A percentile compares a stretch with the other conserved stretches of the same genome.
Conservation (phyloP, 2,329 filamentous ascomycete genomes). For the Trichoderma pleuroti region DNA sequence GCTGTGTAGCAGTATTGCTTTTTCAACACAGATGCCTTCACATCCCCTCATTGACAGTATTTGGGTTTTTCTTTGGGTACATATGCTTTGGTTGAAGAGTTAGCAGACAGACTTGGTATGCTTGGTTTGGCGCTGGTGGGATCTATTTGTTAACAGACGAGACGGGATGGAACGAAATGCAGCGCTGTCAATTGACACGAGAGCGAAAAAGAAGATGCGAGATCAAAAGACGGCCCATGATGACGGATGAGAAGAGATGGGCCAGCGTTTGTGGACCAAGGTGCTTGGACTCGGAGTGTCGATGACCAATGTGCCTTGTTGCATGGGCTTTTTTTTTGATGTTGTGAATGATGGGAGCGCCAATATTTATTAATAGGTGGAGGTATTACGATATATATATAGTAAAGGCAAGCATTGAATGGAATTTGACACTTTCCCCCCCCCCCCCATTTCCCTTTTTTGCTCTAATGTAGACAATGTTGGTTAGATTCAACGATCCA, state of each 20-base stretch:
- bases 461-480: background rate
- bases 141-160: conserved; percentile 20
- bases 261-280: background rate
- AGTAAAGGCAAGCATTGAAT: conserved; percentile 7
- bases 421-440: background rate
- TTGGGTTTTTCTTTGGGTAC: conserved; percentile 31
- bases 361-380: background rate
- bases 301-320: background rate
- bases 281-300: background rate
- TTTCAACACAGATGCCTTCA: background rate
- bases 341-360: background rate
- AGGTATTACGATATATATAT: conserved; percentile 8
- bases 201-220: background rate
- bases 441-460: background rate
- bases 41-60: conserved; percentile 17
- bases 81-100: conserved; percentile 31
- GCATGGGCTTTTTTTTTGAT: background rate
- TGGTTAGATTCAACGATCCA: background rate
- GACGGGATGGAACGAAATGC: conserved; percentile 13
- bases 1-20: conserved; percentile 9
- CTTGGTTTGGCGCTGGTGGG: conserved; percentile 35
- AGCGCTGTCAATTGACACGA: conserved; percentile 7
- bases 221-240: background rate
- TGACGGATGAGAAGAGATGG: background rate
- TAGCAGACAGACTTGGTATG: conserved; percentile 30